Evolutionary conservation across 2,329 filamentous ascomycete genomes (phyloP), one percentile per base, ranked within the genome.

Genomic region (Didymosphaeria variabile): DNA sequence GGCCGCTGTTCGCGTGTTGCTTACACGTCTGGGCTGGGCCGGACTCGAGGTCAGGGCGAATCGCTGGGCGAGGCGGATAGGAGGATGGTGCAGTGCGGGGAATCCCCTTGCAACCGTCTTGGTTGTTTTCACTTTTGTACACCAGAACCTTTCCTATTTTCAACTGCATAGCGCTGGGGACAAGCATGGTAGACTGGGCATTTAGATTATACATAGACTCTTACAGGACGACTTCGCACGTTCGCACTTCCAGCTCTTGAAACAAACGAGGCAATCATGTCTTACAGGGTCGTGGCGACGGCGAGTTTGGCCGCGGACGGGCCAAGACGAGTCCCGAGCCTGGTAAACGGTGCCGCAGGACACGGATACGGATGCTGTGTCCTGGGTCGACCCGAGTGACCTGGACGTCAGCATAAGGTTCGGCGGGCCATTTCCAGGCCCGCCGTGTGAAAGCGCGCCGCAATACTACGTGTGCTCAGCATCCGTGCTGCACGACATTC

Each of bases 321-420:
- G n/a, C 19, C 29, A 21, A n/a, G 12, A 36, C 7, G 34, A 17
- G 1, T 38, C 23, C 13, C 26, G 38, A 23, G 36, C 52, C 36
- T 32, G 52, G 44, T 7, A 21, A 45, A 32, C 26, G 52, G 52
- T 44, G 36, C 21, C 36, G 52, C 21, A 45, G 50, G 50, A 42
- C 23, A 29, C 13, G 34, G 34, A 40, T 10, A 53, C 50, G 50
- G 34, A 40, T 38, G 19, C 32, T 32, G 31, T 34, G 32, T 38
- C 32, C 12, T 15, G 7, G 7, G 32, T 34, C 23, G 32, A 31
- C 17, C 29, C 5, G 29, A 36, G 12, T 19, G 31, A 38, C 46
- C 46, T 17, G 10, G 56, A 53, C 57, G 51, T 59, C 57, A 59
- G 57, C 57, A 55, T 55, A 55, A 59, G 51, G 51, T 50, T 45